Base-by-base conservation (phyloP, 1,284 basidiomycete genomes). In the Vanrija humicola region DNA sequence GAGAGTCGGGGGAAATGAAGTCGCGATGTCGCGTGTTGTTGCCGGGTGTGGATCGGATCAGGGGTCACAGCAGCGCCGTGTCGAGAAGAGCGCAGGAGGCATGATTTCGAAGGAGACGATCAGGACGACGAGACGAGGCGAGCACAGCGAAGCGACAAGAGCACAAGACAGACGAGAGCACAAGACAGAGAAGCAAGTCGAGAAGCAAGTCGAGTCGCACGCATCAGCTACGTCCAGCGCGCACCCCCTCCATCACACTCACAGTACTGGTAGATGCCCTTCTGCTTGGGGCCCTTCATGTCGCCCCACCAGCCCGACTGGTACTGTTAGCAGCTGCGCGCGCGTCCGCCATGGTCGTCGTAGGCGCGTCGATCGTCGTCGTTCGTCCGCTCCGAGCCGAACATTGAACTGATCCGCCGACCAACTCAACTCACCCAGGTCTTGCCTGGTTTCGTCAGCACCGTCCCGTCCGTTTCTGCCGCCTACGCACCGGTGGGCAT, bases 251-350 rank as follows among this genome's bases (percentile, higher is more conserved):
- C 34, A 34, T 12, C 9, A 5, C n/a, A 66, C 88, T 77, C 68
- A 95, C 92, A 81, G 81, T 96, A 96, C 68, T 81, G 78, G 54
- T 83, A 78, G 61, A 95, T 81, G 57, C 91, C 90, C 78, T 84
- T 90, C 74, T 92, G 89, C 77, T 81, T 86, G 43, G 79, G 81
- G 57, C 82, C 82, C 49, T 80, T 79, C 72, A 84, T 83, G 78
- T 88, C 86, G 79, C 92, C 92, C 92, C 92, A 96, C 92, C 92
- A 95, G 53, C 86, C 80, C 77, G 83, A 87, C 90, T 94, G 59
- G 52, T 56, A 25, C 3, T 48, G 56, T 62, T 51, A 54, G 50
- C 53, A 54, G 50, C 21, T 23, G 21, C 21, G 21, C 46, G 18
- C 23, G 19, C 8, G 26, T 26, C 26, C 26, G 26, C 26, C 26